These are phyloP conservation scores for Fraxinus pennsylvanica DNA, from an alignment of 257 asterid genomes.

Conservation along the genomic window DNA sequence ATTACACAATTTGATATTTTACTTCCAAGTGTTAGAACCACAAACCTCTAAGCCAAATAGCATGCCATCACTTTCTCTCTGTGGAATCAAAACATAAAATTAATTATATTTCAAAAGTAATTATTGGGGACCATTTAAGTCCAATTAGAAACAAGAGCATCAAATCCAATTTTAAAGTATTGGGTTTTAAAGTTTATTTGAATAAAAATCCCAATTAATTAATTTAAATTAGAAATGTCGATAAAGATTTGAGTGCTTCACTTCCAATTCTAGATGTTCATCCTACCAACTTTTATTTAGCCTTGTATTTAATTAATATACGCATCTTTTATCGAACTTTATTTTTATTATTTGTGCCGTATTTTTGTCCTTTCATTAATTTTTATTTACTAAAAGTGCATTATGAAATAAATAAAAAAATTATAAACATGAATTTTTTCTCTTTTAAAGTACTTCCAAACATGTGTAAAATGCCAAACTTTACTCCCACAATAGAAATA, in stretches of 20 bases:
- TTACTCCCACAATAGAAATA: neutral
- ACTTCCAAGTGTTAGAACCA: too few relatives aligned
- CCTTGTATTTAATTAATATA: neutral
- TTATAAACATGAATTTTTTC: neutral
- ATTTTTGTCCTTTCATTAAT: neutral
- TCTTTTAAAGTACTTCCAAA: neutral
- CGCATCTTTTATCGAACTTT: neutral
- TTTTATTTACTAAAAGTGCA: neutral
- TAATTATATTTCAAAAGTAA: neutral
- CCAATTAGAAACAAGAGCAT: slow-evolving; percentile 18
- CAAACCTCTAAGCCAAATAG: neutral
- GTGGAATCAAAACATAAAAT: neutral
- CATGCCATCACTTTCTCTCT: neutral
- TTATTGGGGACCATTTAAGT: neutral
- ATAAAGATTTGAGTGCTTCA: neutral
- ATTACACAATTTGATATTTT: too few relatives aligned
- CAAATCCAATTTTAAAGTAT: slow-evolving; percentile 11
- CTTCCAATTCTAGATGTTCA: neutral
- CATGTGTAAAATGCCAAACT: neutral
- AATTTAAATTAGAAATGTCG: slow-evolving; percentile 11
- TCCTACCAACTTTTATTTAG: slow-evolving; percentile 5
- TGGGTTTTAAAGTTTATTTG: neutral
- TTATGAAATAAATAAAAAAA: neutral
- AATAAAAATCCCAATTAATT: neutral
- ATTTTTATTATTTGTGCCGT: neutral